Percentiles rank a stretch among this genome's conserved stretches.
Evolutionary conservation across 148 eudicot genomes (phyloP).

Genomic region (Cornus florida): DNA sequence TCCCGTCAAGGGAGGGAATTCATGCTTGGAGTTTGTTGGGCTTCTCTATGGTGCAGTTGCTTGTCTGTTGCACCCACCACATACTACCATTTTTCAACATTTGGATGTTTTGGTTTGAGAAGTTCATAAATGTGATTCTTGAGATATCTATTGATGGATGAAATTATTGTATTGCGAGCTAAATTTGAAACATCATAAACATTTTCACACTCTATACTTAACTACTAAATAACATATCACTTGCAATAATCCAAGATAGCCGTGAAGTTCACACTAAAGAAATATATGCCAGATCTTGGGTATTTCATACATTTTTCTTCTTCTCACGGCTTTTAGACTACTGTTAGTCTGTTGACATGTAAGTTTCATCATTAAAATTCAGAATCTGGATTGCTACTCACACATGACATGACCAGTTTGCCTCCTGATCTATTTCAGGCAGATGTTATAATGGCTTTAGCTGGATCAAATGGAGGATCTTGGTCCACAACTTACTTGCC

Average conservation of each 20-base stretch:
- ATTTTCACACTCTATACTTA: not conserved
- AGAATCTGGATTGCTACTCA: not conserved
- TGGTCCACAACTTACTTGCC: conserved; percentile 61
- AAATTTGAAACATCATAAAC: no score
- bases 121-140: not conserved
- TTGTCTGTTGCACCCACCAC: not conserved
- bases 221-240: not conserved
- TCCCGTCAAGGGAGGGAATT: not conserved
- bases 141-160: not conserved
- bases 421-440: conserved; percentile 46
- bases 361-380: not conserved
- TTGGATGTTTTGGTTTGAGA: not conserved
- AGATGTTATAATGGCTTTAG: conserved; percentile 70
- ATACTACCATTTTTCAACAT: not conserved
- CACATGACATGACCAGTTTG: conserved; percentile 2
- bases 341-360: not conserved
- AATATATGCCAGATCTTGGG: not conserved
- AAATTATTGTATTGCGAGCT: not conserved
- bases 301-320: not conserved
- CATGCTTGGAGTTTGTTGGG: not conserved
- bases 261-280: not conserved
- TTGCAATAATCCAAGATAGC: not conserved
- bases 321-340: not conserved
- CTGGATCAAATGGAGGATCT: conserved; percentile 87
- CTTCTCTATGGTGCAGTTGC: not conserved